phyloP scores from a whole-genome alignment of 202 grass and related monocot species.

The Hordeum pubiflorum region DNA sequence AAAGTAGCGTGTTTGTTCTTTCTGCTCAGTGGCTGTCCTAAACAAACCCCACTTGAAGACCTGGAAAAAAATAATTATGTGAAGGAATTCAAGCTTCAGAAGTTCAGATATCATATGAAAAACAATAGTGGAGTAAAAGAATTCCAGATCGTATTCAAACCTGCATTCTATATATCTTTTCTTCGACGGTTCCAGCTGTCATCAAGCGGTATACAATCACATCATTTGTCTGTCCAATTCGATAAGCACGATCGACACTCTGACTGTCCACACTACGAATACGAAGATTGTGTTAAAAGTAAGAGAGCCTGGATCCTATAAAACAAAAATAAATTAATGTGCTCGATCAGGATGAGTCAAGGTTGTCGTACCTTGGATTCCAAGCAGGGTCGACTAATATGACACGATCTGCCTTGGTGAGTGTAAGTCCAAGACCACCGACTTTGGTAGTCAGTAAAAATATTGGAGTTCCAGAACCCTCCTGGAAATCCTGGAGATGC shows the following conservation, averaged over 20 bases:
- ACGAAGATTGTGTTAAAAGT: background rate
- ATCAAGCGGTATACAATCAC: constrained; percentile 85
- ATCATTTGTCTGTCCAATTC: constrained; percentile 82
- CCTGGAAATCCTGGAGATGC: constrained; percentile 66
- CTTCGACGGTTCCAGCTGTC: constrained; percentile 83
- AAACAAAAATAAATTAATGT: background rate
- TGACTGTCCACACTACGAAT: constrained; percentile 70
- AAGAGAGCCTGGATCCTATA: background rate
- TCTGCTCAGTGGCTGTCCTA: constrained; percentile 83
- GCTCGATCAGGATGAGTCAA: background rate
- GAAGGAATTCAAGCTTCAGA: too few species aligned
- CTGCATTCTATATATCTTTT: constrained; percentile 88
- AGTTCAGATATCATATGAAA: background rate
- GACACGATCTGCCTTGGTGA: constrained; percentile 77
- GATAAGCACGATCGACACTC: constrained; percentile 81
- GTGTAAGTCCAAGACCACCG: constrained; percentile 85
- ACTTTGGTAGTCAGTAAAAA: constrained; percentile 92
- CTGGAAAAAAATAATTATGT: constrained; percentile 35
- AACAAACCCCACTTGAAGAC: constrained; percentile 76
- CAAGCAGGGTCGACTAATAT: constrained; percentile 94
- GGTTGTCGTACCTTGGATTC: constrained; percentile 63
- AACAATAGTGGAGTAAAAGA: background rate
- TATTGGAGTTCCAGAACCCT: constrained; percentile 59
- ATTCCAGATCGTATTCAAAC: constrained; percentile 9
- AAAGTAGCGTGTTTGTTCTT: constrained; percentile 92